Conservation (phyloP, 495 filamentous ascomycete genomes). For the Neurospora sp. region DNA sequence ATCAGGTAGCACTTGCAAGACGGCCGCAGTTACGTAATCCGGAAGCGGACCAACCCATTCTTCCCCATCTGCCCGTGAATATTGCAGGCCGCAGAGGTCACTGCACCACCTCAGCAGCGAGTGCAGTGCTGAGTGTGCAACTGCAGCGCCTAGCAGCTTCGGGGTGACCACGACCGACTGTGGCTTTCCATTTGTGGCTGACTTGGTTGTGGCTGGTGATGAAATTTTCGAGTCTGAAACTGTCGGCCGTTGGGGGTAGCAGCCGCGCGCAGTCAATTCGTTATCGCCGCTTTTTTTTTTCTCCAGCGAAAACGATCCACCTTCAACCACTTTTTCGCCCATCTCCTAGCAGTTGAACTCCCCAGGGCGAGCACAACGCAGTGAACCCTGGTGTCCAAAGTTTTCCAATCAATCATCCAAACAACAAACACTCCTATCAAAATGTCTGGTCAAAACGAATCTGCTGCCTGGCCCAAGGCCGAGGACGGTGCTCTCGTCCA, state of each 20-base stretch:
- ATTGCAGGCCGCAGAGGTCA: not conserved
- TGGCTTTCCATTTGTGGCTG: not conserved
- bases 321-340: conserved; percentile 1
- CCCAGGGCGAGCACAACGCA: conserved; percentile 23
- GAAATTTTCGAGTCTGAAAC: not conserved
- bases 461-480: conserved; percentile 78
- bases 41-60: conserved; percentile 12
- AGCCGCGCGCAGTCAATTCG: not conserved
- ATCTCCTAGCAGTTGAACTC: not conserved
- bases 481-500: conserved; percentile 62
- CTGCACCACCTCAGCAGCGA: not conserved
- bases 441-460: conserved; percentile 42
- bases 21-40: conserved; percentile 19
- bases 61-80: conserved; percentile 1
- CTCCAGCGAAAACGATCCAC: not conserved
- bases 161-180: not conserved
- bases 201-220: not conserved
- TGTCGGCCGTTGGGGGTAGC: not conserved
- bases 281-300: not conserved
- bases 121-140: not conserved
- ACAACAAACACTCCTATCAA: conserved; percentile 8
- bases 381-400: conserved; percentile 19
- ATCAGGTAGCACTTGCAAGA: not conserved
- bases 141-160: not conserved
- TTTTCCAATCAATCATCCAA: not conserved